Evolutionary conservation across 805 yeast genomes (phyloP), one percentile per base, ranked within the genome.

Genomic region (Ogataea haglerorum): DNA sequence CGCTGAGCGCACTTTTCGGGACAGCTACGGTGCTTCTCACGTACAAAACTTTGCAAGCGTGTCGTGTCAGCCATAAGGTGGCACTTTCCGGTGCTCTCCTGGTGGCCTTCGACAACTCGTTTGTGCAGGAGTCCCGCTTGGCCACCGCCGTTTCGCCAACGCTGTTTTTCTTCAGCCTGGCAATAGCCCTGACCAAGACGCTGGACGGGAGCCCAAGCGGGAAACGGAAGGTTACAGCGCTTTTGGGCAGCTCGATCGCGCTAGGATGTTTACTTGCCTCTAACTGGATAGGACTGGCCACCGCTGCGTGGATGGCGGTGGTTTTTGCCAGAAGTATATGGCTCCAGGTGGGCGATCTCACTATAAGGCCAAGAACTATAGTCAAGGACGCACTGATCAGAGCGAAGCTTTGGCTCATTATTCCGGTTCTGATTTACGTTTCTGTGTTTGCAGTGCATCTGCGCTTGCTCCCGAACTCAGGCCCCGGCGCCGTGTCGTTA

Each of bases 271-370:
- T 80, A 1, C 60, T 79, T 2, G 73, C 89, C 6, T 73, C 84
- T 3, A 85, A 86, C 56, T 76, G 80, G 72, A 73, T 83, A 4
- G 97, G 95, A 0, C 37, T 80, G 16, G 76, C 78, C 53, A 82
- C 91, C 0, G 61, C 78, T 41, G 62, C 62, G 0, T 88, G 95
- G 95, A 63, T 85, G 10, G 4, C 65, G 0, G 53, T 78, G 34
- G 63, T 74, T 2, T 21, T 36, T 10, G 38, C 72, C 2, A 65
- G 68, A 43, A 78, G 79, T 45, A 59, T 82, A 32, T 89, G 96
- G 96, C 58, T 60, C 45, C 53, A 76, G 10, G 57, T 83, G 27
- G 95, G 93, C 10, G 96, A 91, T 60, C 58, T 84, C 23, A 60
- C 65, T 4, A 67, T 82, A 3, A 30, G 75, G 2, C 59, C 66